These are phyloP conservation scores for Beauveria pseudobassiana DNA, from an alignment of 2,329 filamentous ascomycete genomes.

Conservation along the genomic window DNA sequence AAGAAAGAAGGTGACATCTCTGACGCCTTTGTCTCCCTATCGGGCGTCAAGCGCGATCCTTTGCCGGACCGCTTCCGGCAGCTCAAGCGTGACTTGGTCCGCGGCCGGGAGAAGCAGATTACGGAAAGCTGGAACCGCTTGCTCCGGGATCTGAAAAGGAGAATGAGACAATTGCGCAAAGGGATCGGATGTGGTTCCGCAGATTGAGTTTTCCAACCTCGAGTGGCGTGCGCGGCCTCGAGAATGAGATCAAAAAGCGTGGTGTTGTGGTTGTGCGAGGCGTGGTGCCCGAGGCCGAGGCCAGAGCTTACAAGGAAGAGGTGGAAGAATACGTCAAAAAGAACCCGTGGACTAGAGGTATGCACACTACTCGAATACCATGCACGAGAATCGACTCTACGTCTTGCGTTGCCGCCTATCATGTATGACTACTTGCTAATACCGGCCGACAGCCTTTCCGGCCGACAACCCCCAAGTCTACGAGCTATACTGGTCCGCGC, in stretches of 20 bases:
- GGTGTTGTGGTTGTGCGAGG: conserved; percentile 58
- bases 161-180: conserved; percentile 37
- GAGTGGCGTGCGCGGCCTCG: conserved; percentile 27
- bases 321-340: conserved; percentile 56
- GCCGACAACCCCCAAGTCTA: conserved; percentile 60
- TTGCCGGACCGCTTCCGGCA: conserved; percentile 49
- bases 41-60: conserved; percentile 34
- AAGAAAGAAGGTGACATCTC: conserved; percentile 57
- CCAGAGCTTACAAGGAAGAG: conserved; percentile 56
- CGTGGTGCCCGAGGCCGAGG: conserved; percentile 56
- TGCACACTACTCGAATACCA: conserved; percentile 1
- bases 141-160: conserved; percentile 37
- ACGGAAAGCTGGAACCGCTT: conserved; percentile 41
- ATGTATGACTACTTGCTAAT: neutral
- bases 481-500: conserved; percentile 67
- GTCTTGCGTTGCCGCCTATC: neutral
- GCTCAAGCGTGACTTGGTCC: conserved; percentile 46
- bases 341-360: conserved; percentile 53
- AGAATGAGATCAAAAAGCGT: conserved; percentile 49
- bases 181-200: conserved; percentile 44
- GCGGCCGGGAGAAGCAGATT: conserved; percentile 40
- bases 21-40: conserved; percentile 53
- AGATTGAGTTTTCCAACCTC: conserved; percentile 40
- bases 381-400: neutral
- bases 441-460: conserved; percentile 48